Conservation (phyloP, 768 basidiomycete genomes). For the Pilatotrama ljubarskyi region DNA sequence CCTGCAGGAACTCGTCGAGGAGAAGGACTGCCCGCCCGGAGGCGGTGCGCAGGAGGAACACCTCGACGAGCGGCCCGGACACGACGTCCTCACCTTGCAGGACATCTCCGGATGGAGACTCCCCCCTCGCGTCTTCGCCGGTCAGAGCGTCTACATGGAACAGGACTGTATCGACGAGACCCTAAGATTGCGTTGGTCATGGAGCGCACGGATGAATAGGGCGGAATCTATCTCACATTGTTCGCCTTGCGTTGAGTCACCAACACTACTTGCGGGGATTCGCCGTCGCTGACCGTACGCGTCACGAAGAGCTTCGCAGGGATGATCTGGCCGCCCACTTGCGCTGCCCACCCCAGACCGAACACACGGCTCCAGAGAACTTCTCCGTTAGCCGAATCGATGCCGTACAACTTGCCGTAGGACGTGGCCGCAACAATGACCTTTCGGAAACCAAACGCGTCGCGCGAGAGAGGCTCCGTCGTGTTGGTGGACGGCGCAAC, state of each 20-base stretch:
- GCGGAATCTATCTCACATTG: conserved; percentile 49
- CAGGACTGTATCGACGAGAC: conserved; percentile 66
- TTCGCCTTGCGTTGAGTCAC: conserved; percentile 60
- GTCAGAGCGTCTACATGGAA: conserved; percentile 81
- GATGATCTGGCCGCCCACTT: conserved; percentile 53
- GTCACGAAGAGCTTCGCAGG: conserved; percentile 64
- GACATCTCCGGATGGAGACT: conserved; percentile 35
- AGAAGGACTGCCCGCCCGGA: conserved; percentile 56
- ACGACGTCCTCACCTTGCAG: conserved; percentile 65
- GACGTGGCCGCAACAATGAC: conserved; percentile 71
- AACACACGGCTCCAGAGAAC: conserved; percentile 81
- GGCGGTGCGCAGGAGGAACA: conserved; percentile 49
- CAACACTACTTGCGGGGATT: conserved; percentile 57
- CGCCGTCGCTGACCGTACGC: conserved; percentile 47
- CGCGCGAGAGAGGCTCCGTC: conserved; percentile 51
- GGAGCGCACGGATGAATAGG: background rate
- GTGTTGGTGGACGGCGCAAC: conserved; percentile 35
- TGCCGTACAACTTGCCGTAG: conserved; percentile 74
- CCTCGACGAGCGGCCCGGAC: conserved; percentile 57
- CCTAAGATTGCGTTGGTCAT: conserved; percentile 35
- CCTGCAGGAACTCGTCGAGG: conserved; percentile 73
- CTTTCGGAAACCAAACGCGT: conserved; percentile 86
- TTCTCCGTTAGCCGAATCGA: conserved; percentile 78
- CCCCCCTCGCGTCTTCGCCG: conserved; percentile 51
- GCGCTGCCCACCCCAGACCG: conserved; percentile 66